phyloP scores from a whole-genome alignment of 306 rosid genomes.

The Quercus dentata region DNA sequence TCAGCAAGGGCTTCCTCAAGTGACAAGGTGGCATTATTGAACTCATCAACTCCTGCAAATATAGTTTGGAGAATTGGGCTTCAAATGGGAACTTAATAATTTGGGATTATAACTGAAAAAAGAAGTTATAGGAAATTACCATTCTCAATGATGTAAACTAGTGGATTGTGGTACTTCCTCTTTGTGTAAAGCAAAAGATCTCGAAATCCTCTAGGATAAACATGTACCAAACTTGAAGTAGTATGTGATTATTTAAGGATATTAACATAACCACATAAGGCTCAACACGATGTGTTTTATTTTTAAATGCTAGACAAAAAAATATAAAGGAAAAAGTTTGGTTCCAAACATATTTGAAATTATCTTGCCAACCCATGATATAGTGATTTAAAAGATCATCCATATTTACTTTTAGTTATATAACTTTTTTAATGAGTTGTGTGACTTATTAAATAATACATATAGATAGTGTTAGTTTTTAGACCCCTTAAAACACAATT shows the following conservation, averaged over 20 bases:
- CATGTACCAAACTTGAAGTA: constrained; percentile 37
- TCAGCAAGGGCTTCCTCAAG: constrained; percentile 36
- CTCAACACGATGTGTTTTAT: too few species aligned
- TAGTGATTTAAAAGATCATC: too few species aligned
- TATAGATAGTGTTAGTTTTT: too few species aligned
- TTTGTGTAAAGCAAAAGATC: constrained; percentile 42
- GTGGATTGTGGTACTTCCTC: constrained; percentile 45
- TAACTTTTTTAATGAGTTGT: too few species aligned
- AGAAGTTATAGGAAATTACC: constrained; percentile 27
- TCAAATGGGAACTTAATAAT: constrained; percentile 4
- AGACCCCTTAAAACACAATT: too few species aligned
- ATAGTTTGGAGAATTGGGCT: not conserved
- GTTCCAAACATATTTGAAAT: too few species aligned
- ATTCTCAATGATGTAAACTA: constrained; percentile 61
- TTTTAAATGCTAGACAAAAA: too few species aligned
- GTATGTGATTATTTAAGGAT: constrained; percentile 24
- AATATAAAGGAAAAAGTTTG: too few species aligned
- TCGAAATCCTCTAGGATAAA: constrained; percentile 56
- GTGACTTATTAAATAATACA: too few species aligned
- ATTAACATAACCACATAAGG: too few species aligned
- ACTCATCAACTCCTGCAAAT: constrained; percentile 52
- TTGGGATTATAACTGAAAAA: not conserved
- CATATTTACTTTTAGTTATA: too few species aligned
- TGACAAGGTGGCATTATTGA: constrained; percentile 35
- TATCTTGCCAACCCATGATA: too few species aligned